Percentiles rank a stretch among this genome's conserved stretches.
These are phyloP conservation scores for Plectosphaerella cucumerina DNA, from an alignment of 2,329 filamentous ascomycete species.

Conservation along the genomic window DNA sequence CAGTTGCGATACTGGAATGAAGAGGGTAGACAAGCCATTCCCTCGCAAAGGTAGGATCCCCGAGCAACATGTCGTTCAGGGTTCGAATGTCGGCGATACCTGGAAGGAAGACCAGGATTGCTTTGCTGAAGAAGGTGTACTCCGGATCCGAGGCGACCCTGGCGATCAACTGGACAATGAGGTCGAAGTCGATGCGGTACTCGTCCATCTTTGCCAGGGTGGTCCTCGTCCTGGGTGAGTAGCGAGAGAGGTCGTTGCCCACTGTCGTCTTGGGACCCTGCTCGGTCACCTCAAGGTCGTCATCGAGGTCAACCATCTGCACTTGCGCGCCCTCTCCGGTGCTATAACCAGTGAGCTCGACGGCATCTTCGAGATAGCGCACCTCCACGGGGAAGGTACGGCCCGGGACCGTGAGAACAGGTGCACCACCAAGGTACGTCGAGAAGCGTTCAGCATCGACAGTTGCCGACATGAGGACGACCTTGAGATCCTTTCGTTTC, in stretches of 20 bases:
- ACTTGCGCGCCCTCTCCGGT: constrained; percentile 39
- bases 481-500: constrained; percentile 77
- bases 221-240: constrained; percentile 71
- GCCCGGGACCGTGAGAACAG: constrained; percentile 85
- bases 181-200: constrained; percentile 84
- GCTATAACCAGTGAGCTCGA: constrained; percentile 78
- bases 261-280: constrained; percentile 40
- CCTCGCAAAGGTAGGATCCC: constrained; percentile 69
- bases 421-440: constrained; percentile 78
- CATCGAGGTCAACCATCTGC: constrained; percentile 59
- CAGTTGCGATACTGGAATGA: constrained; percentile 91
- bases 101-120: constrained; percentile 90
- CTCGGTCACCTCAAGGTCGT: constrained; percentile 51
- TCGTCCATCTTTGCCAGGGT: constrained; percentile 79
- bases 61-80: constrained; percentile 78
- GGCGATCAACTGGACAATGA: constrained; percentile 75
- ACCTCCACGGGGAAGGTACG: constrained; percentile 90
- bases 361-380: constrained; percentile 85
- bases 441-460: constrained; percentile 92
- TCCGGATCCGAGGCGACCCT: constrained; percentile 67
- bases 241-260: constrained; percentile 59
- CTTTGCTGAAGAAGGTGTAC: constrained; percentile 73
- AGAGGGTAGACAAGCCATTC: constrained; percentile 86
- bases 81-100: constrained; percentile 90
- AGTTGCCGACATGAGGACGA: constrained; percentile 96